Conservation (phyloP, 2,329 filamentous ascomycete genomes). For the Thelonectria blattea region DNA sequence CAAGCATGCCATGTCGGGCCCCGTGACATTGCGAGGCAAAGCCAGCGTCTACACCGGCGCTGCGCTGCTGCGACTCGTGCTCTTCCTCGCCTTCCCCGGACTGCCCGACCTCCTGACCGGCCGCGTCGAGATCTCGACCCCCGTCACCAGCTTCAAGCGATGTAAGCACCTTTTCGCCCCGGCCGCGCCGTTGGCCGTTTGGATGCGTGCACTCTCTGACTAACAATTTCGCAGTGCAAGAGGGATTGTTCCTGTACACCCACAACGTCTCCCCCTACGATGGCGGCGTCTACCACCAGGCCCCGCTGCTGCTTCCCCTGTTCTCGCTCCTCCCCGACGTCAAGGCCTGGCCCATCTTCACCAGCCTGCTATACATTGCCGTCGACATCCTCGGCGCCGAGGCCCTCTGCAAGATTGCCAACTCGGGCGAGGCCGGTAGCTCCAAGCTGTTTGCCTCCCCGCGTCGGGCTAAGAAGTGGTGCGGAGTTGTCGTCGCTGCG, state of each 20-base stretch:
- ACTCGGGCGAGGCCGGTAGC: constrained; percentile 78
- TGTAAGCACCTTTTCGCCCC: constrained; percentile 59
- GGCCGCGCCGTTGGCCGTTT: background rate
- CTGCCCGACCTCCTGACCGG: constrained; percentile 85
- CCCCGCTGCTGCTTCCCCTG: constrained; percentile 86
- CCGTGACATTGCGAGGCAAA: constrained; percentile 50
- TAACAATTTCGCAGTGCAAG: constrained; percentile 61
- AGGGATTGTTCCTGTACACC: constrained; percentile 94
- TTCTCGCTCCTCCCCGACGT: constrained; percentile 86
- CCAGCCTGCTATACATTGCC: constrained; percentile 78
- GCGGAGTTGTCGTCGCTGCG: constrained; percentile 76
- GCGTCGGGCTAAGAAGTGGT: constrained; percentile 76
- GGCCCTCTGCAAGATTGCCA: constrained; percentile 78
- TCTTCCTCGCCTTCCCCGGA: constrained; percentile 81
- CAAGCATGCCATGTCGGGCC: constrained; percentile 45
- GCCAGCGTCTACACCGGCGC: constrained; percentile 74
- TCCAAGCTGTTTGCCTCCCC: constrained; percentile 80
- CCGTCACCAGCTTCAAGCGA: constrained; percentile 97
- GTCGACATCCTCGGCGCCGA: constrained; percentile 84
- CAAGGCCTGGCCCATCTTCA: constrained; percentile 70
- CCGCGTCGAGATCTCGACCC: constrained; percentile 95
- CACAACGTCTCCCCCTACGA: constrained; percentile 98
- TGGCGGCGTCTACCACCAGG: constrained; percentile 83
- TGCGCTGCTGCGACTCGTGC: constrained; percentile 76
- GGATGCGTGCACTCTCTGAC: background rate